Conservation (phyloP, 805 yeast species). For the Candida maris region DNA sequence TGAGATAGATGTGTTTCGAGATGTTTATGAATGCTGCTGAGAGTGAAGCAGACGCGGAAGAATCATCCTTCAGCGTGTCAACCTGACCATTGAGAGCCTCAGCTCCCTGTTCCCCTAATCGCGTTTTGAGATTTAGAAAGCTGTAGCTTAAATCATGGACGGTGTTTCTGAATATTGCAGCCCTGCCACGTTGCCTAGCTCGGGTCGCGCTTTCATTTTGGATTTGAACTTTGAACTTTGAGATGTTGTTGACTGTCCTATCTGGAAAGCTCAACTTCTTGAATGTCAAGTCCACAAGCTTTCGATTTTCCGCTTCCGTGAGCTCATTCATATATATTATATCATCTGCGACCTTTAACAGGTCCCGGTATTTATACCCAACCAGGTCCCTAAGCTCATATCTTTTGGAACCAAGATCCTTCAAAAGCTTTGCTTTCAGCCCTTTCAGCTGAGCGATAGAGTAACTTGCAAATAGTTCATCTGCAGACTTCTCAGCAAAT, state of each 20-base stretch:
- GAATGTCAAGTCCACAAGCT: constrained; percentile 27
- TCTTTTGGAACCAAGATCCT: constrained; percentile 21
- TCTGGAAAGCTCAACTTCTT: constrained; percentile 27
- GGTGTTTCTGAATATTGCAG: constrained; percentile 21
- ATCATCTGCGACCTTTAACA: constrained; percentile 35
- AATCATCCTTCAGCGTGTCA: constrained; percentile 1
- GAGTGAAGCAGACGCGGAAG: constrained; percentile 11
- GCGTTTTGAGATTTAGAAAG: constrained; percentile 14
- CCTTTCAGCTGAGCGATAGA: constrained; percentile 28
- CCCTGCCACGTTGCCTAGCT: constrained; percentile 16
- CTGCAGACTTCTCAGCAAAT: constrained; percentile 15
- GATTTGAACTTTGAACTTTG: constrained; percentile 14
- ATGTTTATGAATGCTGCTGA: constrained; percentile 20
- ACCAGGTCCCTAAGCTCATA: constrained; percentile 30
- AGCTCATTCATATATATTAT: constrained; percentile 33
- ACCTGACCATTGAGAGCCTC: constrained; percentile 1
- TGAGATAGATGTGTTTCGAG: constrained; percentile 25
- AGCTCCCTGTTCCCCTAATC: constrained; percentile 6
- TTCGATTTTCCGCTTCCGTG: constrained; percentile 22
- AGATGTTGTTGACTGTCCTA: constrained; percentile 20
- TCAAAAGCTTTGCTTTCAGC: constrained; percentile 18
- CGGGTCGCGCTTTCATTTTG: constrained; percentile 4
- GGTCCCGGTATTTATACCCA: constrained; percentile 34
- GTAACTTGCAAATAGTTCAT: constrained; percentile 26
- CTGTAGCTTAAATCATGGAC: constrained; percentile 26